Conservation (phyloP, 2,329 filamentous ascomycete species). For the Whalleya microplaca region DNA sequence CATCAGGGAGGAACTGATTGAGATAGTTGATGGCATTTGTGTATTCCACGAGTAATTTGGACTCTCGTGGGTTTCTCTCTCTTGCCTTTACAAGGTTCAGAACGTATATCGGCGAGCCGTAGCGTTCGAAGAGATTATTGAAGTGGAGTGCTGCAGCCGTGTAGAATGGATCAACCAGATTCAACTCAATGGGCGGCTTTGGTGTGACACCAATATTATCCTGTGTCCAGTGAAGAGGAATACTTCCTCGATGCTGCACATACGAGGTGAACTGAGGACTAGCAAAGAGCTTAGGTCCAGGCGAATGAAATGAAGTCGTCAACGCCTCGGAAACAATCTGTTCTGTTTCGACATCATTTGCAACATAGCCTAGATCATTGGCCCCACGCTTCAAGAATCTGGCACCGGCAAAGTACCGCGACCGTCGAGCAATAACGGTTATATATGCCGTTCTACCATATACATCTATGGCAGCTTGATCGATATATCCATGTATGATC, state of each 20-base stretch:
- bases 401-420: conserved; percentile 90
- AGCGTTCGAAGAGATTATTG: conserved; percentile 89
- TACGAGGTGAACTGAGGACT: conserved; percentile 95
- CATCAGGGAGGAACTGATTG: conserved; percentile 86
- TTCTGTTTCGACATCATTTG: conserved; percentile 98
- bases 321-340: conserved; percentile 95
- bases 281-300: conserved; percentile 81
- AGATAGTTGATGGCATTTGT: conserved; percentile 87
- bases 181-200: conserved; percentile 94
- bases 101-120: conserved; percentile 89
- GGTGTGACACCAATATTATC: conserved; percentile 94
- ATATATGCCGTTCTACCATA: conserved; percentile 91
- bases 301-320: conserved; percentile 93
- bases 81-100: conserved; percentile 89
- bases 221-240: conserved; percentile 96
- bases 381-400: conserved; percentile 92
- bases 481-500: conserved; percentile 94
- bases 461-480: conserved; percentile 82
- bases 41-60: conserved; percentile 86
- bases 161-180: conserved; percentile 95
- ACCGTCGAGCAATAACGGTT: conserved; percentile 89
- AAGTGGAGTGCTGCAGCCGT: conserved; percentile 92
- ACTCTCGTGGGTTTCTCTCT: conserved; percentile 87
- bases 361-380: conserved; percentile 93
- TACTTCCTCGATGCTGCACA: conserved; percentile 94